phyloP scores from a whole-genome alignment of 2,329 filamentous ascomycete genomes.

The Talaromyces sp. region DNA sequence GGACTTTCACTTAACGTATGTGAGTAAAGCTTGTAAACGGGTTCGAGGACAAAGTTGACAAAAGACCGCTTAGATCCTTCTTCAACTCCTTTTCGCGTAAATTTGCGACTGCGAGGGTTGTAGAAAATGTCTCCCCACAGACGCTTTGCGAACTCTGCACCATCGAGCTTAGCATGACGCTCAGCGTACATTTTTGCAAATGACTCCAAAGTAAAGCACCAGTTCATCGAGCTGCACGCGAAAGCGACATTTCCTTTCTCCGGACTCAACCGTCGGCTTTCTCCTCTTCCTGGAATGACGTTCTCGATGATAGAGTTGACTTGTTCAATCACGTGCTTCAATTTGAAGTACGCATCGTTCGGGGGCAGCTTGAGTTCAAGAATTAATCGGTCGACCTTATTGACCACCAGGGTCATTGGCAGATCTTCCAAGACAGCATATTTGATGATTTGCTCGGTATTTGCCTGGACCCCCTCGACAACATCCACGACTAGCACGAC shows the following conservation, averaged over 20 bases:
- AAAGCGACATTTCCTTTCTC: slow-evolving; percentile 99
- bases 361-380: slow-evolving; percentile 91
- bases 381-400: slow-evolving; percentile 96
- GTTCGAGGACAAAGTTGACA: slow-evolving; percentile 90
- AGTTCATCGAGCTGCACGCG: slow-evolving; percentile 86
- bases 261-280: slow-evolving; percentile 76
- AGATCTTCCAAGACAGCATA: slow-evolving; percentile 88
- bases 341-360: slow-evolving; percentile 95
- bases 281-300: slow-evolving; percentile 74
- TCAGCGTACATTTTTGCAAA: slow-evolving; percentile 97
- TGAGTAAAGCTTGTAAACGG: slow-evolving; percentile 95
- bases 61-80: slow-evolving; percentile 79
- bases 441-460: slow-evolving; percentile 95
- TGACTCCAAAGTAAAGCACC: slow-evolving; percentile 92
- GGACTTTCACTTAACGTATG: slow-evolving; percentile 90
- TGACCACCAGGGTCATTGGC: slow-evolving; percentile 84
- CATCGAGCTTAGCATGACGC: slow-evolving; percentile 75
- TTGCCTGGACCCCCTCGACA: slow-evolving; percentile 97
- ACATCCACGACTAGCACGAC: slow-evolving; percentile 93
- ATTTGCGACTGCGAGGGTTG: slow-evolving; percentile 84
- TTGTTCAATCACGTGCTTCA: slow-evolving; percentile 97
- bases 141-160: slow-evolving; percentile 74
- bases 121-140: slow-evolving; percentile 97
- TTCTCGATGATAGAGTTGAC: slow-evolving; percentile 95
- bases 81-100: slow-evolving; percentile 82